phyloP scores from a whole-genome alignment of 2,329 filamentous ascomycete species.

The Verticillium isaacii region DNA sequence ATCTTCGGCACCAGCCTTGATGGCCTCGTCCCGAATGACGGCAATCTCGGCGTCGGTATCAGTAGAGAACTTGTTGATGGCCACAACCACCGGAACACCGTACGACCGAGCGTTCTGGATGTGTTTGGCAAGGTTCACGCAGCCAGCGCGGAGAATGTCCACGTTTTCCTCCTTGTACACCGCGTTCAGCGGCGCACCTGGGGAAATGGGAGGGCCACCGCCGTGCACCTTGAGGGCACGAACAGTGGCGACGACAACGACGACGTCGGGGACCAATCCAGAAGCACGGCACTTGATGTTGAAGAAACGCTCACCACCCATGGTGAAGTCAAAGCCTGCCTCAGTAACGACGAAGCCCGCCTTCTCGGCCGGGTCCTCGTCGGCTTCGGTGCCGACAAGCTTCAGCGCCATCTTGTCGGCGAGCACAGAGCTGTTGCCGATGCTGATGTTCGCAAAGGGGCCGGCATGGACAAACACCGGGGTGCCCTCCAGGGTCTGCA shows the following conservation, averaged over 20 bases:
- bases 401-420: constrained; percentile 95
- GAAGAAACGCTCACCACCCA: constrained; percentile 99
- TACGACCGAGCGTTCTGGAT: constrained; percentile 86
- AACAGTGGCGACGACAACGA: constrained; percentile 92
- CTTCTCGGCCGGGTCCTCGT: constrained; percentile 78
- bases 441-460: constrained; percentile 97
- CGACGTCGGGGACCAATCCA: constrained; percentile 85
- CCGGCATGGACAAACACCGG: constrained; percentile 97
- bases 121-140: constrained; percentile 93
- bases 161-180: constrained; percentile 93
- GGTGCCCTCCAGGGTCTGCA: constrained; percentile 96
- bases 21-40: constrained; percentile 83
- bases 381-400: constrained; percentile 87
- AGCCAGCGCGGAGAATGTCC: constrained; percentile 83
- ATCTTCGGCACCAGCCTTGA: constrained; percentile 88
- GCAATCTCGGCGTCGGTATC: constrained; percentile 91
- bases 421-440: constrained; percentile 91
- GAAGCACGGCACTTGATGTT: constrained; percentile 99
- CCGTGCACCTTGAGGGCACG: constrained; percentile 96
- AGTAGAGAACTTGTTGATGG: constrained; percentile 93
- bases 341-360: constrained; percentile 94
- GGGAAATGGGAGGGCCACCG: constrained; percentile 87
- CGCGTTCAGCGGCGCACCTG: constrained; percentile 77
- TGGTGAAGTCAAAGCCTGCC: constrained; percentile 98
- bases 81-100: constrained; percentile 90